Conservation (phyloP, 2,329 filamentous ascomycete genomes). For the Pestalotiopsis sp. region DNA sequence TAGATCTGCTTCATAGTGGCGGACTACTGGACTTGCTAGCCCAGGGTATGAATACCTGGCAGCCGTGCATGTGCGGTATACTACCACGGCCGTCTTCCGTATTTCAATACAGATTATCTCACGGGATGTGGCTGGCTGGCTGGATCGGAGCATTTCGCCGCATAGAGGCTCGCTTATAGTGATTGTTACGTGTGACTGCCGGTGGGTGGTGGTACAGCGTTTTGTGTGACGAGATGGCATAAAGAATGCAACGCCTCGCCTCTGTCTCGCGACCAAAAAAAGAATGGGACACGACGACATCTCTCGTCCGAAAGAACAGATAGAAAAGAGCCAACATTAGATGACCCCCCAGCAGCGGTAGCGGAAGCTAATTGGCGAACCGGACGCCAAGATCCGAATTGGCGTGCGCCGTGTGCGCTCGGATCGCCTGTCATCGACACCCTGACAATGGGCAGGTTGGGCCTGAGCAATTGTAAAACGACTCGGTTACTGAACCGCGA, state of each 20-base stretch:
- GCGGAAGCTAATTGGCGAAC: background rate
- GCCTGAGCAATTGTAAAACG: background rate
- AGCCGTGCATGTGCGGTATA: background rate
- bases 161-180: background rate
- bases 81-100: background rate
- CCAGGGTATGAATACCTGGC: background rate
- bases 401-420: background rate
- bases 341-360: background rate
- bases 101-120: background rate
- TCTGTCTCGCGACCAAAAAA: background rate
- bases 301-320: background rate
- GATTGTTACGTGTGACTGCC: background rate
- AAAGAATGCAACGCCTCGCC: background rate
- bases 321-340: background rate
- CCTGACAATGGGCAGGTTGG: background rate
- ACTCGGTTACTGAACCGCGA: background rate
- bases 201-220: background rate
- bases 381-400: background rate
- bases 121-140: background rate
- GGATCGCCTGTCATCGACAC: background rate
- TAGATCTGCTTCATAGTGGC: background rate
- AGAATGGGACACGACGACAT: background rate
- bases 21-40: background rate
- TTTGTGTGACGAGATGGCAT: background rate
- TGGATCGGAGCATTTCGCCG: background rate